Percentiles rank a stretch among this genome's conserved stretches.
phyloP scores from a whole-genome alignment of 148 eudicot species.

The Rhododendron kiyosumense region DNA sequence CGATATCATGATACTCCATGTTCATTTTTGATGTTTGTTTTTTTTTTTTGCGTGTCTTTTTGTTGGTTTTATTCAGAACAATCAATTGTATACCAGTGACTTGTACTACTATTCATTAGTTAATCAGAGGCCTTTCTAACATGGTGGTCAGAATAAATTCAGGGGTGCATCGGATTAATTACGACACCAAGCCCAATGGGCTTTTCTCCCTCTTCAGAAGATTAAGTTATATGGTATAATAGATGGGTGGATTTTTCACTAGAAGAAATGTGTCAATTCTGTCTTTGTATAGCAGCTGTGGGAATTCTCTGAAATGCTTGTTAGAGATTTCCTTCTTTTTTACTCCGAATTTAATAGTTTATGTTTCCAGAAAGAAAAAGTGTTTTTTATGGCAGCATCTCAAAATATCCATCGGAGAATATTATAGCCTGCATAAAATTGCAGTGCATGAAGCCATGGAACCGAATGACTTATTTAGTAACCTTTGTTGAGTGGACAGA shows the following conservation, averaged over 20 bases:
- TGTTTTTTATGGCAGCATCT: not conserved
- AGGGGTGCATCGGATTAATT: not conserved
- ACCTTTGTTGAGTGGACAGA: constrained; percentile 13
- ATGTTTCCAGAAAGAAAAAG: not conserved
- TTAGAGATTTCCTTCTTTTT: not conserved
- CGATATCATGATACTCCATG: not conserved
- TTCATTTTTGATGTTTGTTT: not conserved
- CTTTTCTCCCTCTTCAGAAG: not conserved
- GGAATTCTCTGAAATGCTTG: not conserved
- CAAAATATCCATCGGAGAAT: not conserved
- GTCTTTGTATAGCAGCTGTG: not conserved
- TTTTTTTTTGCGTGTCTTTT: not conserved
- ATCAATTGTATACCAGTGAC: not conserved
- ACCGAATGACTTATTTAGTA: not conserved
- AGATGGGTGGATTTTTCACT: not conserved
- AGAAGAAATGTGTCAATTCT: not conserved
- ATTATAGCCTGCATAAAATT: not conserved
- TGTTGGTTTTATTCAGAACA: not conserved
- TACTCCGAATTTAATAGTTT: not conserved
- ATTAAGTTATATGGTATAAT: not conserved
- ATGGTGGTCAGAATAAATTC: not conserved
- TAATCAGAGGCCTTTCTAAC: not conserved
- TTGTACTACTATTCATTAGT: not conserved
- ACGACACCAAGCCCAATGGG: not conserved
- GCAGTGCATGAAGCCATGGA: not conserved